Evolutionary conservation across 345 rosid genomes (phyloP).

Genomic region (Bruguiera sexangula): DNA sequence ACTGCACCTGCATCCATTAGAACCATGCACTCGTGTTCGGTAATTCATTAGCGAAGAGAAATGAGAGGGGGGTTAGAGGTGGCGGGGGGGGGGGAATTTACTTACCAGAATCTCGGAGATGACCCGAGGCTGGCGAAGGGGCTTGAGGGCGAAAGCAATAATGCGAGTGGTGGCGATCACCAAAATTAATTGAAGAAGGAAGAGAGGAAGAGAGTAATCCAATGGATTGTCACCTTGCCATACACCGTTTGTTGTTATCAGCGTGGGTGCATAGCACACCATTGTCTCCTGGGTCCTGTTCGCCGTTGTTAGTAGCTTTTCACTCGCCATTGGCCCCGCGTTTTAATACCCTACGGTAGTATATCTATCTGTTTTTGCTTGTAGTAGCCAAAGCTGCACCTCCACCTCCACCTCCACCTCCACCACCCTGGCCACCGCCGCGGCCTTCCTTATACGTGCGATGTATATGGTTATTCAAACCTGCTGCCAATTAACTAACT

Average conservation of each 20-base stretch:
- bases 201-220: conserved; percentile 85
- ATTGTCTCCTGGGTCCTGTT: conserved; percentile 36
- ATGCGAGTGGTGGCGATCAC: conserved; percentile 67
- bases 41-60: background rate
- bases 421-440: no score
- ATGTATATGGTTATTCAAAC: no score
- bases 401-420: no score
- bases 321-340: background rate
- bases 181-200: conserved; percentile 74
- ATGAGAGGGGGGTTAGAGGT: background rate
- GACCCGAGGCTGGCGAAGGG: conserved; percentile 91
- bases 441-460: no score
- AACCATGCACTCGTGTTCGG: background rate
- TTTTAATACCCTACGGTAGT: no score
- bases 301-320: background rate
- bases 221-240: conserved; percentile 99
- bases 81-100: background rate
- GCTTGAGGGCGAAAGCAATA: conserved; percentile 65
- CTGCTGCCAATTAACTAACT: no score
- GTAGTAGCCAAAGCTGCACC: no score
- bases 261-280: conserved; percentile 80
- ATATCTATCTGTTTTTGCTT: no score
- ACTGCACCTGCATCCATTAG: background rate
- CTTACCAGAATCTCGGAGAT: conserved; percentile 78
- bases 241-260: conserved; percentile 90